Evolutionary conservation across 129 eudicot genomes (phyloP).

Genomic region (Artemisia tridentata): DNA sequence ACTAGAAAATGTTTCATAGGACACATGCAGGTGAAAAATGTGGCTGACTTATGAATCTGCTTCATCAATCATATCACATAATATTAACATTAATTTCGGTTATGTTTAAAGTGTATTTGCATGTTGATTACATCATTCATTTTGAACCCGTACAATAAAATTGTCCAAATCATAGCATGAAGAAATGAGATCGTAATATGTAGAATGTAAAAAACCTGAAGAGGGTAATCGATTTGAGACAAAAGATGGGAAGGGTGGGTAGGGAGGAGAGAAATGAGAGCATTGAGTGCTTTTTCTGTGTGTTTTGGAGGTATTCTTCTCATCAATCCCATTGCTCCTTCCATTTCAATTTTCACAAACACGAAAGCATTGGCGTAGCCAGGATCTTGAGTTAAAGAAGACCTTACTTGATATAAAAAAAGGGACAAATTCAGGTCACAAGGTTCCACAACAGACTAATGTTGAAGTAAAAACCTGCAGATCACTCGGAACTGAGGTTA

Average conservation of each 20-base stretch:
- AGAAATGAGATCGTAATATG: not conserved
- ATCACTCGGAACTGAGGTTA: too few relatives aligned
- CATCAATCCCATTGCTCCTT: slow-evolving; percentile 97
- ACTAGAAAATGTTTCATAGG: too few relatives aligned
- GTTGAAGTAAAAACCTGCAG: too few relatives aligned
- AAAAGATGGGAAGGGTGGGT: slow-evolving; percentile 84
- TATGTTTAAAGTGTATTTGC: not conserved
- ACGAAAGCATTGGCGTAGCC: too few relatives aligned
- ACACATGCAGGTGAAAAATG: too few relatives aligned
- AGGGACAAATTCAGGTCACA: too few relatives aligned
- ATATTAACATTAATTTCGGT: not conserved
- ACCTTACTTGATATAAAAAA: too few relatives aligned
- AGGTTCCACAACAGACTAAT: too few relatives aligned
- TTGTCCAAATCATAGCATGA: too few relatives aligned
- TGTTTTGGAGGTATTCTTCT: slow-evolving; percentile 92
- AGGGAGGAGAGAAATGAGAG: slow-evolving; percentile 82
- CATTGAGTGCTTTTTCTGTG: slow-evolving; percentile 83
- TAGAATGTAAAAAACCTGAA: slow-evolving; percentile 45
- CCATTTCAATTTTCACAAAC: slow-evolving; percentile 37
- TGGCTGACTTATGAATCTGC: slow-evolving; percentile 10
- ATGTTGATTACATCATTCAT: not conserved
- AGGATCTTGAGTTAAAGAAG: too few relatives aligned
- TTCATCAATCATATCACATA: not conserved
- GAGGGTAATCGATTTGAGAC: slow-evolving; percentile 98
- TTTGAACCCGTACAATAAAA: not conserved